Base-by-base conservation (phyloP, 371 early-diverging fungal genomes). In the Mucor sp. region DNA sequence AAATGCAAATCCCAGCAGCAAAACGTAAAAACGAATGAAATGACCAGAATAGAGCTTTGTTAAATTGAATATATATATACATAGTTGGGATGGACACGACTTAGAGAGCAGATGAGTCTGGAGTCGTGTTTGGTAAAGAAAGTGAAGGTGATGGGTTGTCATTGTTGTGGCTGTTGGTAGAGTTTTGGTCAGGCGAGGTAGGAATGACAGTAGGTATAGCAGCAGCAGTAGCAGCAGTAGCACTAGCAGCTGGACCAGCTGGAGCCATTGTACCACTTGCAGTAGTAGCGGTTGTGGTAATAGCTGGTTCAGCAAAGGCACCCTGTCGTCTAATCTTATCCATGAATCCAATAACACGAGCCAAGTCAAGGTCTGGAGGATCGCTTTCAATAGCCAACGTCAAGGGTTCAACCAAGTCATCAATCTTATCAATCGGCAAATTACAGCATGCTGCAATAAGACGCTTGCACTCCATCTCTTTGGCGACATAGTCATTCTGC, bases 361-460 rank as follows among this genome's bases (percentile, higher is more conserved):
- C 75, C 28, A 87, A 70, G 63, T 89, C 88, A 57, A 87, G 64
- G 58, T 85, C 87, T 9, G 85, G 84, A 21, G 87, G 86, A 66
- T 94, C 93, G 41, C 88, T 89, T 69, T 93, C 92, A 23, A 93
- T 90, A 0, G 93, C 93, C 25, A 79, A 72, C 8, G 91, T 77
- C 59, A 94, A 67, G 0, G 89, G 88, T 12, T 83, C 86, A 15
- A 94, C 78, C 61, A 92, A 66, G 33, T 81, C 84, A 53, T 91
- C 92, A 8, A 94, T 90, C 44, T 87, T 79, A 12, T 91, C 90
- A 35, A 90, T 63, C 7, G 87, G 82, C 1, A 93, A 75, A 39
- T 81, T 82, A 70, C 92, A 93, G 62, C 93, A 91, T 19, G 89
- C 86, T 8, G 92, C 87, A 71, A 94, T 91, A 44, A 94, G 82